phyloP scores from a whole-genome alignment of 352 stramenopile species.

The Pythium grandisporangium region DNA sequence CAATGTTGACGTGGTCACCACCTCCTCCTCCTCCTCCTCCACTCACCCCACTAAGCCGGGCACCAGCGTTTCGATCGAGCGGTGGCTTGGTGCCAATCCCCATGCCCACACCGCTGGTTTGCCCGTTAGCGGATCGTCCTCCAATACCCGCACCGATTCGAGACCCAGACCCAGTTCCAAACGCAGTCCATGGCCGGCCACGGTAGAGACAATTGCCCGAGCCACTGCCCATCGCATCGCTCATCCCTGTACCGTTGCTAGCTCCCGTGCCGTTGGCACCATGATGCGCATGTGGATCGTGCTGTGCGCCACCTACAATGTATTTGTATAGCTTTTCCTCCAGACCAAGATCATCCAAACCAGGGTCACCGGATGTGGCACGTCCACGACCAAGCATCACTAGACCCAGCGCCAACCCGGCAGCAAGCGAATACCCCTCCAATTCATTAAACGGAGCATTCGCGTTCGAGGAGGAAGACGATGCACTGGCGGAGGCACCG shows the following conservation, averaged over 20 bases:
- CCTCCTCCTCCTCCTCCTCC: no score
- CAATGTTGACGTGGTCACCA: conserved; percentile 91
- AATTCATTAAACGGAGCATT: conserved; percentile 78
- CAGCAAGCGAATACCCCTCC: conserved; percentile 91
- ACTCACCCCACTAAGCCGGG: no score
- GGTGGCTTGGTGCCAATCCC: neutral
- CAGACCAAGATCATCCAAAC: conserved; percentile 93
- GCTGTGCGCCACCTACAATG: conserved; percentile 79
- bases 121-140: neutral
- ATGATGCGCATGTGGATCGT: conserved; percentile 6
- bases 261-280: conserved; percentile 6
- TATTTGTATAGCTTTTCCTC: conserved; percentile 96
- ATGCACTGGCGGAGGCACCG: conserved; percentile 23
- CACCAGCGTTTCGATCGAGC: conserved; percentile 11
- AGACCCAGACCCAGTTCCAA: conserved; percentile 14
- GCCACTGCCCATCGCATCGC: no score
- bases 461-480: conserved; percentile 15
- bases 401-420: conserved; percentile 93
- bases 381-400: conserved; percentile 87
- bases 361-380: conserved; percentile 59
- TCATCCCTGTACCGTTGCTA: no score
- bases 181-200: conserved; percentile 49
- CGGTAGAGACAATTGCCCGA: conserved; percentile 60
- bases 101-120: neutral
- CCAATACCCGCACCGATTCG: conserved; percentile 10